Percentiles rank a stretch among this genome's conserved stretches.
phyloP scores from a whole-genome alignment of 306 rosid genomes.

The Begonia loranthoides region DNA sequence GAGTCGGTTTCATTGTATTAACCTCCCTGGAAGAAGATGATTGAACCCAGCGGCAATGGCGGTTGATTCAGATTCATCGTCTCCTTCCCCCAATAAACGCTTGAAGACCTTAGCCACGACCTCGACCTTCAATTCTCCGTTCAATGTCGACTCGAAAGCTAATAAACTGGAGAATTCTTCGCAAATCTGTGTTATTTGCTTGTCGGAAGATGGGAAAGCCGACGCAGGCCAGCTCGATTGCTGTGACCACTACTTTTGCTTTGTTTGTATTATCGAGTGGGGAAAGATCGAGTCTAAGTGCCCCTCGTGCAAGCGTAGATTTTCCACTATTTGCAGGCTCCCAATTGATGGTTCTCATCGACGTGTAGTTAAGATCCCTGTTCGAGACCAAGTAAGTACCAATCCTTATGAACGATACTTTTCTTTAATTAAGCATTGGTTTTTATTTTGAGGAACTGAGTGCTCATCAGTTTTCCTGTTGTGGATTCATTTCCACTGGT shows the following conservation, averaged over 20 bases:
- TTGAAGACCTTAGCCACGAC: slow-evolving; percentile 14
- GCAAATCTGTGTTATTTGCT: slow-evolving; percentile 50
- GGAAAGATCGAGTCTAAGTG: slow-evolving; percentile 69
- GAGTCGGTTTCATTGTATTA: neutral
- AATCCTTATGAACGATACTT: neutral
- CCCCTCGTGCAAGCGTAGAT: slow-evolving; percentile 72
- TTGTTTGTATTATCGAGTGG: slow-evolving; percentile 75
- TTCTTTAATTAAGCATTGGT: neutral
- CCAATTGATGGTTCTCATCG: slow-evolving; percentile 23
- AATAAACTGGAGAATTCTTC: slow-evolving; percentile 5
- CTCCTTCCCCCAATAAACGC: slow-evolving; percentile 26
- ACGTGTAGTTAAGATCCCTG: slow-evolving; percentile 36
- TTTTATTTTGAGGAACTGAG: neutral
- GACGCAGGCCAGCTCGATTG: slow-evolving; percentile 55
- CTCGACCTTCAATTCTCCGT: neutral
- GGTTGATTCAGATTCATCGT: slow-evolving; percentile 6
- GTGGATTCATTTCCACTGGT: neutral
- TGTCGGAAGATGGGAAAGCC: slow-evolving; percentile 24
- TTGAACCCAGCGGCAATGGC: slow-evolving; percentile 19
- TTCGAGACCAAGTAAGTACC: slow-evolving; percentile 48
- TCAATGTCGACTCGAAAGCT: neutral
- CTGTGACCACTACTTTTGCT: slow-evolving; percentile 72
- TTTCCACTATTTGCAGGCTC: slow-evolving; percentile 36
- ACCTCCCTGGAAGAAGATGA: neutral
- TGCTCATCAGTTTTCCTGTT: neutral